Evolutionary conservation across 2,329 filamentous ascomycete species (phyloP), one percentile per base, ranked within the genome.

Genomic region (Penicillium brevicompactum): DNA sequence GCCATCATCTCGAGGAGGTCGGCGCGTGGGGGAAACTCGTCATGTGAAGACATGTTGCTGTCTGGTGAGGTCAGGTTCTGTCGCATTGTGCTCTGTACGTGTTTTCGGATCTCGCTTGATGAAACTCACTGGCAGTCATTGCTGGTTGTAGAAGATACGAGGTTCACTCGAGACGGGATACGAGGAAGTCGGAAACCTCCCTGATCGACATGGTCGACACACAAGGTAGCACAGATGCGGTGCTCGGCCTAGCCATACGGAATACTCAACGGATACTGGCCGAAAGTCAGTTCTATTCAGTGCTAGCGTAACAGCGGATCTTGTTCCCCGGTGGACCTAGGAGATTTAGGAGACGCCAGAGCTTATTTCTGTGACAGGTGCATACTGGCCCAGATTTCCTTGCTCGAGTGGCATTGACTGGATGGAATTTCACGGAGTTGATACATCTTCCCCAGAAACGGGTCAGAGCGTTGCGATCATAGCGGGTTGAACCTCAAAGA

Each of bases 1-100:
- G 49, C 51, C 53, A 72, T 57, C 61, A 67, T 67, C 41, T 57
- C 62, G 34, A 53, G 60, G 50, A 70, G 41, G 42, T 67, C 62
- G 2, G 50, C 61, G 13, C 41, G 50, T 21, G 51, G 54, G 5
- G 60, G 60, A 27, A 50, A 57, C 42, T 63, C 60, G 37, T 53
- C 22, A 30, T 24, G n/a, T 24, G 18, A 34, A 8, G 45, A 13
- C 45, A 46, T 46, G 5, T 21, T n/a, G 11, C 45, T n/a, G 45
- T 37, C 21, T 6, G n/a, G 14, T 16, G 11, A 22, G 1, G 18
- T 46, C 18, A 37, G 31, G 21, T 31, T 46, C 24, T 46, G 31
- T 37, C 31, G 24, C 24, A 37, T 9, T 9, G 4, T 5, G 13
- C 9, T 34, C 10, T 8, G 21, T 27, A 10, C 21, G 7, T 22